phyloP scores from a whole-genome alignment of 164 flowering plant species.

The Hamamelis virginiana region DNA sequence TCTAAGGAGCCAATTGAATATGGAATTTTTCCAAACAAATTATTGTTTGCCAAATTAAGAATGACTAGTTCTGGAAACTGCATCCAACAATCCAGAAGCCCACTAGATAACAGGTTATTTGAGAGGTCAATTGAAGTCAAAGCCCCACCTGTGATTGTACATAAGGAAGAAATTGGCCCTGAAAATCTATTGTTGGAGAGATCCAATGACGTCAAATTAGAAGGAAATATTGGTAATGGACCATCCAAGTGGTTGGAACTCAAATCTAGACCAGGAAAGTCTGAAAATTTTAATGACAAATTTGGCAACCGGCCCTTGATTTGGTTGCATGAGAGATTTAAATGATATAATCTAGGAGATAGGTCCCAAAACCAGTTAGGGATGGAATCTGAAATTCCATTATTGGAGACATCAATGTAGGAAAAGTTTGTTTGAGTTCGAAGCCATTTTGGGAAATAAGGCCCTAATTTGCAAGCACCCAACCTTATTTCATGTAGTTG shows the following conservation, averaged over 20 bases:
- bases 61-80: background rate
- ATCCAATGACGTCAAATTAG: background rate
- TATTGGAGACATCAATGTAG: slow-evolving; percentile 4
- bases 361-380: slow-evolving; percentile 27
- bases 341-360: background rate
- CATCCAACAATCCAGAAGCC: slow-evolving; percentile 13
- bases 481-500: slow-evolving; percentile 1
- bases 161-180: slow-evolving; percentile 12
- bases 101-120: slow-evolving; percentile 16
- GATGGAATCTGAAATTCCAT: slow-evolving; percentile 17
- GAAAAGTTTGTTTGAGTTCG: slow-evolving; percentile 18
- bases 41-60: slow-evolving; percentile 19
- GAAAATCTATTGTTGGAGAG: slow-evolving; percentile 25
- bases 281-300: background rate
- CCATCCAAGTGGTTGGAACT: slow-evolving; percentile 22
- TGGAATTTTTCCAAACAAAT: slow-evolving; percentile 18
- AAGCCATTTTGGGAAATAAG: slow-evolving; percentile 25
- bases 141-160: background rate
- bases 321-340: slow-evolving; percentile 23
- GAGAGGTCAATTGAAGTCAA: slow-evolving; percentile 21
- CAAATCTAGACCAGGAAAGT: slow-evolving; percentile 2
- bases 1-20: slow-evolving; percentile 7
- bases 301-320: slow-evolving; percentile 17
- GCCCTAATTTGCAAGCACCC: slow-evolving; percentile 21
- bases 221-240: slow-evolving; percentile 18